phyloP scores from a whole-genome alignment of 805 yeast species.

The Myxozyma mucilagina region DNA sequence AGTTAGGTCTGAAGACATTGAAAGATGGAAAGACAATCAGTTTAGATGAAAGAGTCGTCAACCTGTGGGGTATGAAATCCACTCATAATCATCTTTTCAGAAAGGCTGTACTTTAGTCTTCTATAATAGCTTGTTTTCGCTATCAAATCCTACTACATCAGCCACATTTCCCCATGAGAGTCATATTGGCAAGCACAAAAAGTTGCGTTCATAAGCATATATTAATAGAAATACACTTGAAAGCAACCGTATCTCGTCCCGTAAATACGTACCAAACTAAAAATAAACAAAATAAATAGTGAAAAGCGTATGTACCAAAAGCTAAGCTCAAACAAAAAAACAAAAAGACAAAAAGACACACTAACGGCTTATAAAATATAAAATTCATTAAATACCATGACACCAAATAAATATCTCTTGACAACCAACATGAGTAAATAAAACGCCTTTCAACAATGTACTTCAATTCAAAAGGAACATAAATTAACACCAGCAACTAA shows the following conservation, averaged over 20 bases:
- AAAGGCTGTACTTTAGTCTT: not conserved
- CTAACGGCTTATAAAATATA: not conserved
- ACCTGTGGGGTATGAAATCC: slow-evolving; percentile 17
- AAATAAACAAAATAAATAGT: not conserved
- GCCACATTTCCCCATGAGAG: too few species aligned
- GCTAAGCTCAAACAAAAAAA: not conserved
- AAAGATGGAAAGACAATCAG: not conserved
- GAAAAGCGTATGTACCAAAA: not conserved
- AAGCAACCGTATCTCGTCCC: not conserved
- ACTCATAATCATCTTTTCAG: slow-evolving; percentile 2
- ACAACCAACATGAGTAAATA: too few species aligned
- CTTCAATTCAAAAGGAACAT: too few species aligned
- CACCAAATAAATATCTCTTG: too few species aligned
- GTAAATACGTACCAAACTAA: not conserved
- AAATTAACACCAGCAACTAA: too few species aligned
- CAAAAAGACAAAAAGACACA: not conserved
- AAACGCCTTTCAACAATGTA: too few species aligned
- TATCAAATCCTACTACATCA: too few species aligned
- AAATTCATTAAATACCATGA: not conserved
- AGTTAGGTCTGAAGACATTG: not conserved
- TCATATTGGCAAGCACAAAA: not conserved
- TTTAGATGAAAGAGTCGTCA: not conserved
- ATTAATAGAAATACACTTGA: not conserved
- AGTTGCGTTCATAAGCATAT: not conserved
- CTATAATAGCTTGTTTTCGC: not conserved